These are phyloP conservation scores for Cardamine occulta DNA, from an alignment of 345 rosid species.

Conservation along the genomic window DNA sequence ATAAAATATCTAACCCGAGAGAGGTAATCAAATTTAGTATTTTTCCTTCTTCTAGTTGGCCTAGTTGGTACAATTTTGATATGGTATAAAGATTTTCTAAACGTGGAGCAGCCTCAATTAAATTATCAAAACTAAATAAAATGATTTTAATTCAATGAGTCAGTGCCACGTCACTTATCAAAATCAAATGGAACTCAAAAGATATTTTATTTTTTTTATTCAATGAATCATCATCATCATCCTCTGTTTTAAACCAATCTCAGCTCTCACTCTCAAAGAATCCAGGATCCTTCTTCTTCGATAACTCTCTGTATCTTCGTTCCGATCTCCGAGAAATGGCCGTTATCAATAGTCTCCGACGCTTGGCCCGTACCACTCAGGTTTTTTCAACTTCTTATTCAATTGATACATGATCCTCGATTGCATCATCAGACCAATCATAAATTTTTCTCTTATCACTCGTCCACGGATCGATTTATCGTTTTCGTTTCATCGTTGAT, in stretches of 20 bases:
- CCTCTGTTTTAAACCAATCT: conserved; percentile 11
- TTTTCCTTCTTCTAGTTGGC: neutral
- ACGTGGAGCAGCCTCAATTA: neutral
- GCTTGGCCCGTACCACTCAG: conserved; percentile 43
- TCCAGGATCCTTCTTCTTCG: neutral
- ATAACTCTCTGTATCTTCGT: neutral
- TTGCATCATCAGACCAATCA: neutral
- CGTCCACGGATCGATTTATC: neutral
- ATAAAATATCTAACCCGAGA: too few species aligned
- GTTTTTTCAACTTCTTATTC: conserved; percentile 6
- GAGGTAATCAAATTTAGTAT: neutral
- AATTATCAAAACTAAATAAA: too few species aligned
- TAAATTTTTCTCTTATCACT: neutral
- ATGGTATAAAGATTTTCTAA: neutral
- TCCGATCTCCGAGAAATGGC: conserved; percentile 22
- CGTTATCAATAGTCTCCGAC: conserved; percentile 34
- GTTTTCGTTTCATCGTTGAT: neutral
- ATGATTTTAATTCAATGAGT: neutral
- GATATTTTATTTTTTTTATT: neutral
- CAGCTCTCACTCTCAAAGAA: neutral
- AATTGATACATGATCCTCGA: neutral
- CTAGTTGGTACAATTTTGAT: conserved; percentile 8
- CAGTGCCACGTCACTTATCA: conserved; percentile 33
- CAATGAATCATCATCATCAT: neutral
- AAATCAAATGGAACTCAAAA: conserved; percentile 19